Percentiles rank a stretch among this genome's conserved stretches.
Evolutionary conservation across 768 basidiomycete genomes (phyloP).

Genomic region (Crucibulum laeve): DNA sequence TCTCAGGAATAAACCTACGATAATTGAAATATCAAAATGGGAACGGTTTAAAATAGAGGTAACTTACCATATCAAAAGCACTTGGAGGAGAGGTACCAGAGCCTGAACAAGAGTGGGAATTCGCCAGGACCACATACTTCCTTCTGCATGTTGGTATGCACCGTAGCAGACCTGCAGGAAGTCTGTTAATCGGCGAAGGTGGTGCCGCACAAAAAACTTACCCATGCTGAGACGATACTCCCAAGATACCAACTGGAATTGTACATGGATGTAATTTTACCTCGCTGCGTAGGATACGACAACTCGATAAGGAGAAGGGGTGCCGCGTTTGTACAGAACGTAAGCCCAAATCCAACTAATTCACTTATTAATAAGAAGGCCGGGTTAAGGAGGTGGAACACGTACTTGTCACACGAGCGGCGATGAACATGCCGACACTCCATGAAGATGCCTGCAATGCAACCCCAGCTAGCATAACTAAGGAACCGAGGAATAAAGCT

Average conservation of each 20-base stretch:
- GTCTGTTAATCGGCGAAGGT: not conserved
- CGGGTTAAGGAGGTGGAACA: slow-evolving; percentile 3
- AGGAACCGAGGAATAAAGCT: slow-evolving; percentile 55
- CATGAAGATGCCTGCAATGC: slow-evolving; percentile 46
- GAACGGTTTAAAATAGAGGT: not conserved
- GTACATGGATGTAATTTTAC: slow-evolving; percentile 59
- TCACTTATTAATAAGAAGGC: slow-evolving; percentile 2
- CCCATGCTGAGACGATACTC: slow-evolving; percentile 55
- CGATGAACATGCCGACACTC: slow-evolving; percentile 49
- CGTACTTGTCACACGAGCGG: slow-evolving; percentile 51
- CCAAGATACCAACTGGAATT: slow-evolving; percentile 77
- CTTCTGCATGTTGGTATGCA: slow-evolving; percentile 29
- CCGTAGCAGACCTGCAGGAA: slow-evolving; percentile 35
- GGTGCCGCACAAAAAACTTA: slow-evolving; percentile 10
- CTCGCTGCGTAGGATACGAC: slow-evolving; percentile 61
- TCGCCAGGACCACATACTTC: slow-evolving; percentile 58
- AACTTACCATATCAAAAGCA: slow-evolving; percentile 46
- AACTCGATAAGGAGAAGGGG: slow-evolving; percentile 64
- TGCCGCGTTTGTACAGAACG: slow-evolving; percentile 58
- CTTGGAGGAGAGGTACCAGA: slow-evolving; percentile 50
- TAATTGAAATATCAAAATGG: not conserved
- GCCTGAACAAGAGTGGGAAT: slow-evolving; percentile 64
- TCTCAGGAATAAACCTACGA: slow-evolving; percentile 61
- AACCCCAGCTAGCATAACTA: slow-evolving; percentile 64
- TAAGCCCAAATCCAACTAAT: slow-evolving; percentile 59